Conservation (phyloP, 345 rosid species). For the Eucalyptus cloeziana region DNA sequence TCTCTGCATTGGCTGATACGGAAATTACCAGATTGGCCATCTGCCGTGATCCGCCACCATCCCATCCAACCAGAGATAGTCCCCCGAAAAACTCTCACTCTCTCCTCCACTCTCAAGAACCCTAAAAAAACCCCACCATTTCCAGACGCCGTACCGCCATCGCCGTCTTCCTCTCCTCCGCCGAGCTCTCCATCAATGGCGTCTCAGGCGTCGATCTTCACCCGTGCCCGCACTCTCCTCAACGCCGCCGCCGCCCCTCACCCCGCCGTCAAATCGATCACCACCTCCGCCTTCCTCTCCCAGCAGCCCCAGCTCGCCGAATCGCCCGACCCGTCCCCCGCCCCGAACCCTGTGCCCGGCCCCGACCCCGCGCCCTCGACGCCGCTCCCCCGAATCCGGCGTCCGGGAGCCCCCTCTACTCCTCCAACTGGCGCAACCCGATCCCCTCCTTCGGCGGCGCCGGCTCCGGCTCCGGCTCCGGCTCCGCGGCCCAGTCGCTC, state of each 20-base stretch:
- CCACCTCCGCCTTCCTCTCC: conserved; percentile 48
- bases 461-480: background rate
- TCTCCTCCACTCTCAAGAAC: background rate
- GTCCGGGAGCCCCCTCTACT: conserved; percentile 77
- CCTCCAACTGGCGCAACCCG: conserved; percentile 74
- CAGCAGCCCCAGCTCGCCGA: conserved; percentile 70
- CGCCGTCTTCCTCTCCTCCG: background rate
- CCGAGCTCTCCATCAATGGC: conserved; percentile 28
- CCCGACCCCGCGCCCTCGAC: background rate
- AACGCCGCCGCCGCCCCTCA: conserved; percentile 13
- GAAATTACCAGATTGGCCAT: background rate
- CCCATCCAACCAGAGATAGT: background rate
- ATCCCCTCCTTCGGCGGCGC: conserved; percentile 4
- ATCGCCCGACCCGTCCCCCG: background rate
- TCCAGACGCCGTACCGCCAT: background rate
- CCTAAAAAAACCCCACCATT: background rate
- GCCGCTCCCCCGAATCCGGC: conserved; percentile 76
- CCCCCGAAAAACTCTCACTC: background rate
- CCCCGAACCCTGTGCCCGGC: background rate
- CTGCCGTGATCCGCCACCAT: background rate
- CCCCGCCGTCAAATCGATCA: conserved; percentile 22
- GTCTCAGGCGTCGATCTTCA: conserved; percentile 34
- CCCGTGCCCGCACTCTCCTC: conserved; percentile 13
- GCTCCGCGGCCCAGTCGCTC: conserved; percentile 11
- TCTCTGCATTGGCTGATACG: fast-evolving